Evolutionary conservation across 257 asterid species (phyloP).

Genomic region (Gentiana dahurica): DNA sequence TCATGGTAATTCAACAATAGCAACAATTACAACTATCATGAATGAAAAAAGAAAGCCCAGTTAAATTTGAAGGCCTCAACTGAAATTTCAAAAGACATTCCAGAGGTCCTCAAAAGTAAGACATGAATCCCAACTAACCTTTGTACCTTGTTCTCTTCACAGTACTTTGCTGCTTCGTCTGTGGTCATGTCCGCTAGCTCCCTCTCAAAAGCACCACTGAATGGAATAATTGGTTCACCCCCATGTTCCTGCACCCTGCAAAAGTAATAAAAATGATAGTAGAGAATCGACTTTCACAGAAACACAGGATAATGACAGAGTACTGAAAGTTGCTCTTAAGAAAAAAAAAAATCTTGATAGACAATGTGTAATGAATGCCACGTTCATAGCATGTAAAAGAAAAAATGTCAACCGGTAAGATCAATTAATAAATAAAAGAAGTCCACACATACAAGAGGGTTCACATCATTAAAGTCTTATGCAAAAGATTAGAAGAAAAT

Average conservation of each 20-base stretch:
- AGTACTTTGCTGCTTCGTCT: slow-evolving; percentile 84
- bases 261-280: background rate
- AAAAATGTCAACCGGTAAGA: no score
- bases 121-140: slow-evolving; percentile 41
- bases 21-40: no score
- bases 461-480: no score
- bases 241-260: slow-evolving; percentile 99
- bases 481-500: background rate
- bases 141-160: slow-evolving; percentile 89
- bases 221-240: slow-evolving; percentile 81
- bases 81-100: background rate
- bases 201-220: slow-evolving; percentile 88
- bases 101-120: background rate
- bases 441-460: no score
- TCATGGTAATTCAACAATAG: no score
- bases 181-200: slow-evolving; percentile 76
- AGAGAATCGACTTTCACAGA: background rate
- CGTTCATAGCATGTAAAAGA: no score
- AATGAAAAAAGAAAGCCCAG: background rate
- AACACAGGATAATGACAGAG: no score
- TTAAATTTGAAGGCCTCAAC: background rate
- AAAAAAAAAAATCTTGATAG: no score
- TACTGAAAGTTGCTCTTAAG: no score
- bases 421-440: no score
- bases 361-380: no score